These are phyloP conservation scores for Earliella scabrosa DNA, from an alignment of 1,284 basidiomycete genomes.

Conservation along the genomic window DNA sequence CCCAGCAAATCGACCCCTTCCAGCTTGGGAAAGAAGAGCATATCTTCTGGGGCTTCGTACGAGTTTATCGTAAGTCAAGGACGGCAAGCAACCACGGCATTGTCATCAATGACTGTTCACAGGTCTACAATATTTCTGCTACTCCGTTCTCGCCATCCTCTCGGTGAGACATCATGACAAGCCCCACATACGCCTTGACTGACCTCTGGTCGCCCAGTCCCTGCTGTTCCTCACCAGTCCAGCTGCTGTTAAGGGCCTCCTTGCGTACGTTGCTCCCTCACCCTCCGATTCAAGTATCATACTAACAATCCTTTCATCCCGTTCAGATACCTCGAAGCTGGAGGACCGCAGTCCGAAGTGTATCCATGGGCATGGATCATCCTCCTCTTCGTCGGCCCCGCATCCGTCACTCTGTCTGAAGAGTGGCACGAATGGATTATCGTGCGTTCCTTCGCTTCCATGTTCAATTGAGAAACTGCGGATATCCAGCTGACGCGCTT, in stretches of 20 bases:
- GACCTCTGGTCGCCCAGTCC: background rate
- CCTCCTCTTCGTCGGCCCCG: constrained; percentile 62
- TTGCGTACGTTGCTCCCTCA: constrained; percentile 34
- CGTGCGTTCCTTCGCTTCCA: constrained; percentile 33
- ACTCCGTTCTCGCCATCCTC: background rate
- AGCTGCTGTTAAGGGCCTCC: constrained; percentile 33
- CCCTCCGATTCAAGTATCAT: constrained; percentile 10
- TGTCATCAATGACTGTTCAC: constrained; percentile 1
- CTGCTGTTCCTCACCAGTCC: constrained; percentile 1
- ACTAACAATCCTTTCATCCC: constrained; percentile 27
- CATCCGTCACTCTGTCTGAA: constrained; percentile 40
- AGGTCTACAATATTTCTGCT: constrained; percentile 5
- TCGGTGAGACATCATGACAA: too few species aligned
- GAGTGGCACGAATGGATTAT: constrained; percentile 58
- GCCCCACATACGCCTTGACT: too few species aligned
- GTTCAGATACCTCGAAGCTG: constrained; percentile 45
- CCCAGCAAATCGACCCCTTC: constrained; percentile 34
- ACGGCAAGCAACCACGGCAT: constrained; percentile 17
- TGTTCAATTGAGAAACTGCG: constrained; percentile 28
- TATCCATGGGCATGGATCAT: constrained; percentile 66
- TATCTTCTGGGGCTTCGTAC: constrained; percentile 35
- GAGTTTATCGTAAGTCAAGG: constrained; percentile 23
- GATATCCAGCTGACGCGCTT: background rate
- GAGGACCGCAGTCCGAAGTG: constrained; percentile 39
- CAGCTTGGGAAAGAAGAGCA: constrained; percentile 23